These are phyloP conservation scores for Escovopsis sp. DNA, from an alignment of 2,329 filamentous ascomycete genomes.

Conservation along the genomic window DNA sequence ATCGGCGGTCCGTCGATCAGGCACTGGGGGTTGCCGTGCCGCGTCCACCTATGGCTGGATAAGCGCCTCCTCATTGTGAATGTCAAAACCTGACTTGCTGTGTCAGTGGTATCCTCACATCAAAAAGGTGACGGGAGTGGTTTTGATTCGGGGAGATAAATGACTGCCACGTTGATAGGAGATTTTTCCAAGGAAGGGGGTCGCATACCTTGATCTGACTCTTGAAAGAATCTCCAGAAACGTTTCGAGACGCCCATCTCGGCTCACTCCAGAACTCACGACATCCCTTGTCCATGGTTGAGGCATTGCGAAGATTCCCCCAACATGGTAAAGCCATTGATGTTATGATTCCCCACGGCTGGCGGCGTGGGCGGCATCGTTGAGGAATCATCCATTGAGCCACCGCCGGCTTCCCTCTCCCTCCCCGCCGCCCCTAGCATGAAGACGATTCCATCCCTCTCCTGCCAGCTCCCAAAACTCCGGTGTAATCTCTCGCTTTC, in stretches of 20 bases:
- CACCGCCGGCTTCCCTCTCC: conserved; percentile 7
- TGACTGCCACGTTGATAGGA: too few relatives aligned
- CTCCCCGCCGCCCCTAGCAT: conserved; percentile 12
- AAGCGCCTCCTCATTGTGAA: too few relatives aligned
- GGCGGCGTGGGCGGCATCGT: background rate
- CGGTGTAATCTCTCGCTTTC: conserved; percentile 45
- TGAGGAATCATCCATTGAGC: background rate
- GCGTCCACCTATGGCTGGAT: too few relatives aligned
- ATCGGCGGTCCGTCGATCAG: too few relatives aligned
- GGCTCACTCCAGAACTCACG: conserved; percentile 17
- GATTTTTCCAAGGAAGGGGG: too few relatives aligned
- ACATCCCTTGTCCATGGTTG: conserved; percentile 20
- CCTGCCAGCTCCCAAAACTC: conserved; percentile 37
- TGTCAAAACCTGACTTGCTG: too few relatives aligned
- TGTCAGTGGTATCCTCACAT: too few relatives aligned
- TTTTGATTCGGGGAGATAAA: too few relatives aligned
- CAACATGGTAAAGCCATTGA: conserved; percentile 18
- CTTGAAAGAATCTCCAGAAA: background rate
- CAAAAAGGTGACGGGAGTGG: too few relatives aligned
- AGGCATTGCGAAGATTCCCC: conserved; percentile 14
- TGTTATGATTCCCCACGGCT: conserved; percentile 8
- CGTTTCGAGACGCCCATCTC: too few relatives aligned
- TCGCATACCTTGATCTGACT: background rate
- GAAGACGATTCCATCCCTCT: conserved; percentile 8
- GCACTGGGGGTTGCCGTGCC: too few relatives aligned